Base-by-base conservation (phyloP, 305 asterid genomes). In the Fraxinus dipetala region DNA sequence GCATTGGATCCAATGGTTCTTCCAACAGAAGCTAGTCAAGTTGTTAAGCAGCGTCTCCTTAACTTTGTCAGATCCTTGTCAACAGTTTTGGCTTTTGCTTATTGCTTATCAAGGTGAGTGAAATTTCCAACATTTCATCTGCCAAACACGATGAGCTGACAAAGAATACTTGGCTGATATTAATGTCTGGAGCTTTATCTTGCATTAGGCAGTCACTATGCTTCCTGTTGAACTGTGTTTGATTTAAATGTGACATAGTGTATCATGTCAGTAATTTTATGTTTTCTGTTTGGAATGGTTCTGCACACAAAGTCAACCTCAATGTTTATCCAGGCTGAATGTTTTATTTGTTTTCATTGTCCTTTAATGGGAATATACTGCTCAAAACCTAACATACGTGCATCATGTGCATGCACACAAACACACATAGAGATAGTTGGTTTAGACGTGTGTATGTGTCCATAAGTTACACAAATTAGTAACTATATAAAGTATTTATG, bases 31-130 rank as follows among this genome's bases (percentile, higher is more conserved):
- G 86, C 97, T 82, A 87, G 96, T 84, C 93, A 92, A 89, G 76
- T 90, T 83, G 95, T 96, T 82, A 96, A 96, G 83, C 89, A 87
- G 43, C 90, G 98, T 84, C 90, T 96, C 79, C 77, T 96, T 83
- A 89, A 92, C 93, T 96, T 96, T 81, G 91, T 94, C 82, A 89
- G 91, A 85, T 93, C 98, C 56, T 87, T 96, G 87, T 94, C 99
- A 18, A 93, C 98, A 0, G 98, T 96, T 85, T 78, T 96, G 85
- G 93, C 98, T 84, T 90, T 88, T 87, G 99, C 98, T 72, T 90
- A 88, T 84, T 94, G 96, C 87, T 88, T 96, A 78, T 91, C 98
- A 18, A 92, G 99, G 98, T 91, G 86, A 84, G 85, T 84, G 31
- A 13, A 30, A 28, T 30, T 69, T 28, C 24, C 75, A 30, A 30